A percentile compares a stretch with the other conserved stretches of the same genome.
phyloP scores from a whole-genome alignment of 164 flowering plant species.

The Umbilicus rupestris region DNA sequence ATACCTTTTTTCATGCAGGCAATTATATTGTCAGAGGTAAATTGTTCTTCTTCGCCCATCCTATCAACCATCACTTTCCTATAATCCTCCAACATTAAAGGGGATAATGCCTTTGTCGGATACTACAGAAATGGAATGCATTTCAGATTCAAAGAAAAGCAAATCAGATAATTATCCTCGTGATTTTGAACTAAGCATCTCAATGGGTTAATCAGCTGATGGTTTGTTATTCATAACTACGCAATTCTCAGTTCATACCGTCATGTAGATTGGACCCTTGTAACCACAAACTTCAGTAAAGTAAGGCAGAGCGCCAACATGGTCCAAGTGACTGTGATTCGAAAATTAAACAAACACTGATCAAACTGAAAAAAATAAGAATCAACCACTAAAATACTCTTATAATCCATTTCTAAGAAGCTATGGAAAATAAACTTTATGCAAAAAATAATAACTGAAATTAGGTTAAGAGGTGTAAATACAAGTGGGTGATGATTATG shows the following conservation, averaged over 20 bases:
- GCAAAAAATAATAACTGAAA: background rate
- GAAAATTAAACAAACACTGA: background rate
- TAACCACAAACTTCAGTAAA: conserved; percentile 1
- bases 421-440: too few species aligned
- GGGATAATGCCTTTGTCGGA: conserved; percentile 92
- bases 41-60: conserved; percentile 73
- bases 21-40: conserved; percentile 48
- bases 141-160: background rate
- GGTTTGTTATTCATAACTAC: background rate
- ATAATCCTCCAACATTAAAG: conserved; percentile 82
- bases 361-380: too few species aligned
- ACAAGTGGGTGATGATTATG: background rate
- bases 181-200: background rate
- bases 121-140: conserved; percentile 30
- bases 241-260: background rate
- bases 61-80: conserved; percentile 78
- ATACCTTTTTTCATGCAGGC: conserved; percentile 89
- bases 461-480: background rate
- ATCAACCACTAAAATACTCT: background rate
- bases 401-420: too few species aligned
- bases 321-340: background rate
- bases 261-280: background rate
- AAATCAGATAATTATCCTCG: background rate
- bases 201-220: background rate
- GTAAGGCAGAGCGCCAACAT: conserved; percentile 1